These are phyloP conservation scores for Proliferodiscus dingleyae DNA, from an alignment of 2,329 filamentous ascomycete species.

Conservation along the genomic window DNA sequence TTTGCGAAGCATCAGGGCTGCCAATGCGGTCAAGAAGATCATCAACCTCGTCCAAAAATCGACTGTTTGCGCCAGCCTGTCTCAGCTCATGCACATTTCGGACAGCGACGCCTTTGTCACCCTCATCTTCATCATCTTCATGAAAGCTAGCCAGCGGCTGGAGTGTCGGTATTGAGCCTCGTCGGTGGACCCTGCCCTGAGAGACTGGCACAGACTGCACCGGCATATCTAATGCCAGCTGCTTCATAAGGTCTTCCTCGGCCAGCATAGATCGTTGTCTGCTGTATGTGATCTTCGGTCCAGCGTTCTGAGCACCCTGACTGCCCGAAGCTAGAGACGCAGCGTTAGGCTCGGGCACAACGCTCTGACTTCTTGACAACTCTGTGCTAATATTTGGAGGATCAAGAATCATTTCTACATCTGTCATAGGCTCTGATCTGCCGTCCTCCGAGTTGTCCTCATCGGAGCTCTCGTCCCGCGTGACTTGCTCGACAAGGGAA, in stretches of 20 bases:
- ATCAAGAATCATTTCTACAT: neutral
- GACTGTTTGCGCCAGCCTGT: constrained; percentile 61
- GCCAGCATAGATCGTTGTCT: constrained; percentile 32
- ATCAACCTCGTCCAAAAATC: constrained; percentile 61
- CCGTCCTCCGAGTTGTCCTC: constrained; percentile 10
- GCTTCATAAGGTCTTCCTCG: constrained; percentile 29
- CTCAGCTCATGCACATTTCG: constrained; percentile 61
- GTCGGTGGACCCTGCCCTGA: constrained; percentile 17
- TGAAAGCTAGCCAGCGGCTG: constrained; percentile 26
- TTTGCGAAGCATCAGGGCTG: constrained; percentile 39
- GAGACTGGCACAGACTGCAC: constrained; percentile 12
- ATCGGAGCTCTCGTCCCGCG: constrained; percentile 8
- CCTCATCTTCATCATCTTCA: constrained; percentile 27
- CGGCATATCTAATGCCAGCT: constrained; percentile 28
- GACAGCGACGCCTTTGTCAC: constrained; percentile 39
- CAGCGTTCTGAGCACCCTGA: constrained; percentile 25
- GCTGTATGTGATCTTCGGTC: constrained; percentile 31
- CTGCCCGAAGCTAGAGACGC: constrained; percentile 15
- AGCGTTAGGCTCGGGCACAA: constrained; percentile 9
- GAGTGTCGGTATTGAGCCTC: constrained; percentile 26
- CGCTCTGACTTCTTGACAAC: constrained; percentile 16
- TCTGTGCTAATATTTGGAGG: neutral
- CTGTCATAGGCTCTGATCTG: neutral
- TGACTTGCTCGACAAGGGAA: constrained; percentile 28
- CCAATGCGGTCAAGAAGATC: constrained; percentile 59